Conservation (phyloP, 2,329 filamentous ascomycete species). For the Fusarium illudens region DNA sequence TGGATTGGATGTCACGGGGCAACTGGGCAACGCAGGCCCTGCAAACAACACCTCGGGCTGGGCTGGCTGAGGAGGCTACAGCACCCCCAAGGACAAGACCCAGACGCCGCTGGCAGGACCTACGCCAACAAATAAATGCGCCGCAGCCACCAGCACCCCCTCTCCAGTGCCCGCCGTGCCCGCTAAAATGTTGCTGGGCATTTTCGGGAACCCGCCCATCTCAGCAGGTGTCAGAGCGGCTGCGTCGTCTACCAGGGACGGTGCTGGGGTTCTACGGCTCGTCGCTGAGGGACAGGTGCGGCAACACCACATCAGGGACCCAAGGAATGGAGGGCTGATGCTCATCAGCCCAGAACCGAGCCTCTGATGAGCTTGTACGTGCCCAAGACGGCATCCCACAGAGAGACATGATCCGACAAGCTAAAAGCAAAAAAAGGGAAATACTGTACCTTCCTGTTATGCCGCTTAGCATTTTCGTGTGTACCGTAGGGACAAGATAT, state of each 20-base stretch:
- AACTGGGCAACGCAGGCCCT: constrained; percentile 20
- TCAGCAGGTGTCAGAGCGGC: constrained; percentile 22
- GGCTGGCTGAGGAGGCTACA: background rate
- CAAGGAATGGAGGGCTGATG: constrained; percentile 26
- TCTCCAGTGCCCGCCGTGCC: too few species aligned
- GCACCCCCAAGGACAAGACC: background rate
- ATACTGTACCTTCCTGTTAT: background rate
- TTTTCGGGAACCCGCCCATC: background rate
- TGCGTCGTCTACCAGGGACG: constrained; percentile 15
- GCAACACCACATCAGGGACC: constrained; percentile 2
- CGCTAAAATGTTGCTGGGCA: too few species aligned
- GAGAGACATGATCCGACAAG: constrained; percentile 1
- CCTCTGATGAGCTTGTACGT: background rate
- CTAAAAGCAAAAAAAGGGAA: background rate
- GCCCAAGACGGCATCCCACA: background rate
- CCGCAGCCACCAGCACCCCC: background rate
- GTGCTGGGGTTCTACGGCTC: constrained; percentile 17
- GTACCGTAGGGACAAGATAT: constrained; percentile 14
- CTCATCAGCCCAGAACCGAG: constrained; percentile 20
- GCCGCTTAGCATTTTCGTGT: background rate
- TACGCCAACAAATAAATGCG: background rate
- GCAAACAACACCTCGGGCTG: background rate
- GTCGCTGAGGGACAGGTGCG: constrained; percentile 4
- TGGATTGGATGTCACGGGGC: constrained; percentile 25
- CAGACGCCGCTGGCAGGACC: background rate